Conservation (phyloP, 2,329 filamentous ascomycete genomes). For the Aspergillus sp. region DNA sequence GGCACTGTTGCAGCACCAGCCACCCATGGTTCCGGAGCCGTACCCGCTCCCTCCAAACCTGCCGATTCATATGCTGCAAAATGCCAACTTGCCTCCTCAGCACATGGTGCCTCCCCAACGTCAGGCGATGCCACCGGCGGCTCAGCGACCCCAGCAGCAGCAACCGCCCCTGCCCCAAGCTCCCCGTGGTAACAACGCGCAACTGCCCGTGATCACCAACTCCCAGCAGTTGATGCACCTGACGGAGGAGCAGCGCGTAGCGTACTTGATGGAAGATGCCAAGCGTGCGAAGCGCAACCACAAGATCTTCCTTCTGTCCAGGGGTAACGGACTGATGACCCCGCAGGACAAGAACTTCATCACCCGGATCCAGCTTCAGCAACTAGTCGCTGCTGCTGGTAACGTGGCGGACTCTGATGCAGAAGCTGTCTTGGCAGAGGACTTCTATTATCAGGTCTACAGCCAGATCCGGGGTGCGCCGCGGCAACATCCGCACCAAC, state of each 20-base stretch:
- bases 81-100: conserved; percentile 66
- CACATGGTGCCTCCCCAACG: conserved; percentile 40
- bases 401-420: conserved; percentile 77
- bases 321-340: conserved; percentile 97
- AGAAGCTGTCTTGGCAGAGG: conserved; percentile 81
- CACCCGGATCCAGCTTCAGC: conserved; percentile 94
- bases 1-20: conserved; percentile 40
- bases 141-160: conserved; percentile 38
- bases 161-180: conserved; percentile 37
- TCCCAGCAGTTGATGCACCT: conserved; percentile 74
- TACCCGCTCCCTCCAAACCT: conserved; percentile 47
- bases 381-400: conserved; percentile 88
- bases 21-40: conserved; percentile 45
- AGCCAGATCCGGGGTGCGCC: conserved; percentile 89
- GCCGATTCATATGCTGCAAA: conserved; percentile 77
- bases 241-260: conserved; percentile 79
- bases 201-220: conserved; percentile 61
- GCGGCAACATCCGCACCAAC: conserved; percentile 87
- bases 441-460: conserved; percentile 99
- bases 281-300: conserved; percentile 96
- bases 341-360: conserved; percentile 99
- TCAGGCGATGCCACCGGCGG: conserved; percentile 39
- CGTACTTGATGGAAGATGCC: conserved; percentile 85
- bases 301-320: conserved; percentile 91
- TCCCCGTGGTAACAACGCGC: conserved; percentile 37